phyloP scores from a whole-genome alignment of 257 asterid genomes.

The Penstemon davidsonii region DNA sequence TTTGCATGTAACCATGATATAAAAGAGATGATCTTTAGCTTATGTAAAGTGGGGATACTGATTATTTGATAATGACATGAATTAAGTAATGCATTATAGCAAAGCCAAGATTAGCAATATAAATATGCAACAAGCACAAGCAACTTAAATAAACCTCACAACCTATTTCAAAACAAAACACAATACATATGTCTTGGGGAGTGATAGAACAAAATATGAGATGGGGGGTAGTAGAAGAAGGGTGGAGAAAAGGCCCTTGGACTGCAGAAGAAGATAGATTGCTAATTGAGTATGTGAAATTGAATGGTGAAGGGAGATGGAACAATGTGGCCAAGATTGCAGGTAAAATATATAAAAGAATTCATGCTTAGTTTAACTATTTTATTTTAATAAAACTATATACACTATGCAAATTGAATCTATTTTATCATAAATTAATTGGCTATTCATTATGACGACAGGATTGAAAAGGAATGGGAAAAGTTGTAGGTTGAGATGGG shows the following conservation, averaged over 20 bases:
- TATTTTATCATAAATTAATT: too few relatives aligned
- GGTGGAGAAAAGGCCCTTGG: constrained; percentile 97
- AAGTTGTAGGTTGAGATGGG: constrained; percentile 94
- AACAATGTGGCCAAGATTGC: constrained; percentile 77
- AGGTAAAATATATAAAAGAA: constrained; percentile 36
- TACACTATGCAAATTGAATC: too few relatives aligned
- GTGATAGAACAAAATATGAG: constrained; percentile 48
- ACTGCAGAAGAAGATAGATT: constrained; percentile 82
- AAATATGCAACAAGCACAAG: constrained; percentile 48
- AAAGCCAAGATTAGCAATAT: constrained; percentile 40
- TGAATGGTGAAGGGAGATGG: constrained; percentile 97
- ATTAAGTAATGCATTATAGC: constrained; percentile 37
- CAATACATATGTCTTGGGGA: constrained; percentile 41
- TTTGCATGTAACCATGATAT: not conserved
- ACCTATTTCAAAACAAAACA: not conserved
- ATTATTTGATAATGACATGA: constrained; percentile 48
- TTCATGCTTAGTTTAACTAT: too few relatives aligned
- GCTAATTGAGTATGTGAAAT: constrained; percentile 70
- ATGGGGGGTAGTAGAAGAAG: constrained; percentile 63
- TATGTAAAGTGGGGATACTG: constrained; percentile 8
- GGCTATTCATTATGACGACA: constrained; percentile 23
- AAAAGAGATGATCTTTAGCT: constrained; percentile 27
- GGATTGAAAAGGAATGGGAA: constrained; percentile 93
- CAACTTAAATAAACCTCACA: constrained; percentile 23
- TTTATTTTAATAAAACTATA: too few relatives aligned